A percentile compares a stretch with the other conserved stretches of the same genome.
Evolutionary conservation across 768 basidiomycete genomes (phyloP).

Genomic region (Boletus sensibilis): DNA sequence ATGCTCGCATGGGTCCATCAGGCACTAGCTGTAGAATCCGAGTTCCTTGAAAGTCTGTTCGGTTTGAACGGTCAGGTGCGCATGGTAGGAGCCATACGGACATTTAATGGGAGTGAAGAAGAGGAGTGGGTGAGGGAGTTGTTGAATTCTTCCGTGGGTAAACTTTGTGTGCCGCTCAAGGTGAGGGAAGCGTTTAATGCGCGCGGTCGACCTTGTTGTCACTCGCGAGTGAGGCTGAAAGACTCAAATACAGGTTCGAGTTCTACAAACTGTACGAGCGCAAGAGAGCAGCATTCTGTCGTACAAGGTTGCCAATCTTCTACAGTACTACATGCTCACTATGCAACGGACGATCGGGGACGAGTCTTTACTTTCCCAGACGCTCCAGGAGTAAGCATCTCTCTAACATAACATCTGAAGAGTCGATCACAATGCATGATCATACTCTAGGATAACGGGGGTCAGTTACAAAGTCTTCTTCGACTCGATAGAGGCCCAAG

Average conservation of each 20-base stretch:
- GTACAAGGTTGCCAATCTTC: slow-evolving; percentile 91
- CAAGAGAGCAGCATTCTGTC: slow-evolving; percentile 92
- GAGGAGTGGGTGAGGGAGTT: slow-evolving; percentile 79
- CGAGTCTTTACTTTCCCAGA: slow-evolving; percentile 72
- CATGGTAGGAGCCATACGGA: slow-evolving; percentile 75
- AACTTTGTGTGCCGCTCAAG: slow-evolving; percentile 86
- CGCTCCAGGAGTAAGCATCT: slow-evolving; percentile 70
- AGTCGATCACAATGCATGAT: neutral
- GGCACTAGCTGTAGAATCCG: slow-evolving; percentile 89
- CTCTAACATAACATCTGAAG: too few relatives aligned
- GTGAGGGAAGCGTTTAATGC: slow-evolving; percentile 37
- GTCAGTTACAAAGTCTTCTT: slow-evolving; percentile 83
- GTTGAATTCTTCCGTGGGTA: slow-evolving; percentile 79
- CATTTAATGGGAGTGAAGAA: slow-evolving; percentile 56
- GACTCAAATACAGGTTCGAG: slow-evolving; percentile 56
- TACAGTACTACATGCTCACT: slow-evolving; percentile 91
- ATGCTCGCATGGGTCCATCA: slow-evolving; percentile 99
- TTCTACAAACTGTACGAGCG: slow-evolving; percentile 89
- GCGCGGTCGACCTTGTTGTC: neutral
- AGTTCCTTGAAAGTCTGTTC: slow-evolving; percentile 89
- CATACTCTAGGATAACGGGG: slow-evolving; percentile 63
- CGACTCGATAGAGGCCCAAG: slow-evolving; percentile 83
- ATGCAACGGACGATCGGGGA: slow-evolving; percentile 91
- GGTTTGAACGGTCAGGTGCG: slow-evolving; percentile 49
- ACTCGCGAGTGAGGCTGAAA: neutral